Percentiles rank a stretch among this genome's conserved stretches.
phyloP scores from a whole-genome alignment of 768 basidiomycete genomes.

The Mycena metata region DNA sequence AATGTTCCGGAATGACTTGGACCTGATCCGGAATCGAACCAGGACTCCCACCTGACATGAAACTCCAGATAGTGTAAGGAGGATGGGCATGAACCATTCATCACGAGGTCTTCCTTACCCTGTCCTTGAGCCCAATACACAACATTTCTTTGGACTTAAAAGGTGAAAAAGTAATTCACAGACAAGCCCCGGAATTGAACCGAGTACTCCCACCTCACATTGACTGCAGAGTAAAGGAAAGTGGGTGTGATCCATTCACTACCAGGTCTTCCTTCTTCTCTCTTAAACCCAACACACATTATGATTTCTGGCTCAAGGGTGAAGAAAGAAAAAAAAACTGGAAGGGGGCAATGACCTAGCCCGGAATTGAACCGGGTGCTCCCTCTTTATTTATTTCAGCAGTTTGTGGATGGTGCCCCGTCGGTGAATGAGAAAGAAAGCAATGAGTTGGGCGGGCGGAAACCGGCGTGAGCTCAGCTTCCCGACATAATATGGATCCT shows the following conservation, averaged over 20 bases:
- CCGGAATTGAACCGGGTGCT: no score
- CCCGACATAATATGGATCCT: no score
- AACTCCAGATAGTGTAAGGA: no score
- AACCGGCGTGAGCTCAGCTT: no score
- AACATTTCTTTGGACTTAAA: not conserved
- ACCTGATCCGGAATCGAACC: conserved; percentile 20
- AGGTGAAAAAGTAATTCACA: no score
- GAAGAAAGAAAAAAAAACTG: not conserved
- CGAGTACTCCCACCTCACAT: not conserved
- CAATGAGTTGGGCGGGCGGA: no score
- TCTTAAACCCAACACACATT: not conserved
- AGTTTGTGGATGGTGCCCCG: no score
- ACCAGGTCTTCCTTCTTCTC: not conserved
- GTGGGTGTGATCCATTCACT: not conserved
- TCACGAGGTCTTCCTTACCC: not conserved
- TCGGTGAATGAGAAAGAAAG: no score
- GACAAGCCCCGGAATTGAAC: conserved; percentile 6
- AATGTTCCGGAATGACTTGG: not conserved
- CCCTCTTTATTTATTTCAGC: no score
- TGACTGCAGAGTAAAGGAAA: not conserved
- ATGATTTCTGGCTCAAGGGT: not conserved
- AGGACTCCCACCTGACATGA: not conserved
- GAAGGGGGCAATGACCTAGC: no score
- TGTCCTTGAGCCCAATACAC: not conserved
- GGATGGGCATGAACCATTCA: not conserved